phyloP scores from a whole-genome alignment of 1,284 basidiomycete genomes.

The Tilletia setariae region DNA sequence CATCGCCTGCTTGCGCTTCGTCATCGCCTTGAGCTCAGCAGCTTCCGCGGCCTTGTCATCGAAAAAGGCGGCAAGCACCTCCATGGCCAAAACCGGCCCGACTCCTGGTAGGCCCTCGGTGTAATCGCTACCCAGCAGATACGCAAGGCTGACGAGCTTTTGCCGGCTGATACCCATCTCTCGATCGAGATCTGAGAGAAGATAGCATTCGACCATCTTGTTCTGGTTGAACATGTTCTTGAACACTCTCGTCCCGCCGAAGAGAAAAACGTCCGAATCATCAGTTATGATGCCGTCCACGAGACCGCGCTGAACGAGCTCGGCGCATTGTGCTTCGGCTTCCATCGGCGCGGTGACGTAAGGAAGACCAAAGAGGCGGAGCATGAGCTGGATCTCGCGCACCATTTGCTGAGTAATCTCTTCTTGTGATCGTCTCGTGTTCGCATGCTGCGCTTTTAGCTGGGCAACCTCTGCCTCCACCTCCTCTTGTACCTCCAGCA shows the following conservation, averaged over 20 bases:
- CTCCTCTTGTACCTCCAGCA: constrained; percentile 68
- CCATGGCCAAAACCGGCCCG: constrained; percentile 94
- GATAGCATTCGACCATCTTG: constrained; percentile 95
- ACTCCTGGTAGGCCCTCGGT: constrained; percentile 91
- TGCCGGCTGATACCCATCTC: constrained; percentile 85
- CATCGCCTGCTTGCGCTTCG: neutral
- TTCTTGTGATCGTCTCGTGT: constrained; percentile 86
- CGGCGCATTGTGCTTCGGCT: constrained; percentile 97
- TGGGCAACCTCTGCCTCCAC: constrained; percentile 85
- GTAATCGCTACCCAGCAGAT: constrained; percentile 94
- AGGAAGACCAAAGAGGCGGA: constrained; percentile 92
- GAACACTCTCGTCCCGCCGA: constrained; percentile 86
- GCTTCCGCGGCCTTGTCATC: constrained; percentile 3
- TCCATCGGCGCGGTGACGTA: constrained; percentile 98
- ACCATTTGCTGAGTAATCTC: constrained; percentile 94
- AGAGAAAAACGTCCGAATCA: constrained; percentile 97
- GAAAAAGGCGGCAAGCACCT: constrained; percentile 56
- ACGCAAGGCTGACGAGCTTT: constrained; percentile 82
- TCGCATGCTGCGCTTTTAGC: constrained; percentile 77
- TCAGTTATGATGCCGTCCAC: constrained; percentile 99
- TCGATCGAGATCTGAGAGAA: constrained; percentile 75
- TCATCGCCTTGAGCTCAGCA: neutral
- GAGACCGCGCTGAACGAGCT: constrained; percentile 75
- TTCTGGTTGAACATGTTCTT: constrained; percentile 99
- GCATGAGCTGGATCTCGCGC: constrained; percentile 77